These are phyloP conservation scores for Pseudocercospora crystallina DNA, from an alignment of 2,329 filamentous ascomycete species.

Conservation along the genomic window DNA sequence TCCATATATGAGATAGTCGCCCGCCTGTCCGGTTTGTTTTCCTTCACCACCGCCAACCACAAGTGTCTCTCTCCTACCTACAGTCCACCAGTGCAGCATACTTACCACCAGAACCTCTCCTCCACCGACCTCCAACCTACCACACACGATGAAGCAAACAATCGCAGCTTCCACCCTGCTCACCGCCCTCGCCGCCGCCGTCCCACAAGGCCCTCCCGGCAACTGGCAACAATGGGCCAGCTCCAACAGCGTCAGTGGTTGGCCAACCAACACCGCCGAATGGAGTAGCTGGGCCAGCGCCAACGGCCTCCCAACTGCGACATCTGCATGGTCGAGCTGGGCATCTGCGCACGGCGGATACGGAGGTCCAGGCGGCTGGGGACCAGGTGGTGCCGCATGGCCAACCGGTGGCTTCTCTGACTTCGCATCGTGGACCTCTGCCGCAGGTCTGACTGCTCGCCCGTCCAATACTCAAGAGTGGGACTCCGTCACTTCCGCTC, in stretches of 20 bases:
- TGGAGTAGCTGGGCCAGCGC: conserved; percentile 25
- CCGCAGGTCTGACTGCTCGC: conserved; percentile 26
- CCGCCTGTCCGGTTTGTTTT: not conserved
- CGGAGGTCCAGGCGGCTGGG: conserved; percentile 5
- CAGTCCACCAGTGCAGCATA: not conserved
- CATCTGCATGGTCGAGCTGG: conserved; percentile 30
- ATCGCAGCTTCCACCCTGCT: conserved; percentile 14
- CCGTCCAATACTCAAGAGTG: conserved; percentile 31
- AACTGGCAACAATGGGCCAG: conserved; percentile 20
- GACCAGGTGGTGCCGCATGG: conserved; percentile 8
- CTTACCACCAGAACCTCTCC: not conserved
- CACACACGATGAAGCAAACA: conserved; percentile 16
- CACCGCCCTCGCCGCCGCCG: conserved; percentile 17
- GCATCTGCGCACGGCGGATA: conserved; percentile 27
- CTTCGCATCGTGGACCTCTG: conserved; percentile 27
- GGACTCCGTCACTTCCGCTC: conserved; percentile 31
- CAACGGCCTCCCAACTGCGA: conserved; percentile 27
- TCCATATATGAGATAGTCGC: conserved; percentile 3
- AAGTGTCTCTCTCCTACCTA: not conserved
- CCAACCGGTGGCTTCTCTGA: conserved; percentile 19
- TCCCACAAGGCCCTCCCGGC: conserved; percentile 15
- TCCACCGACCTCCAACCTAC: not conserved
- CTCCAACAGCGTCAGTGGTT: conserved; percentile 17
- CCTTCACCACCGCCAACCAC: not conserved
- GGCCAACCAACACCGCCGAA: conserved; percentile 22